Base-by-base conservation (phyloP, 2,329 filamentous ascomycete species). In the Hypoxylon sp. region DNA sequence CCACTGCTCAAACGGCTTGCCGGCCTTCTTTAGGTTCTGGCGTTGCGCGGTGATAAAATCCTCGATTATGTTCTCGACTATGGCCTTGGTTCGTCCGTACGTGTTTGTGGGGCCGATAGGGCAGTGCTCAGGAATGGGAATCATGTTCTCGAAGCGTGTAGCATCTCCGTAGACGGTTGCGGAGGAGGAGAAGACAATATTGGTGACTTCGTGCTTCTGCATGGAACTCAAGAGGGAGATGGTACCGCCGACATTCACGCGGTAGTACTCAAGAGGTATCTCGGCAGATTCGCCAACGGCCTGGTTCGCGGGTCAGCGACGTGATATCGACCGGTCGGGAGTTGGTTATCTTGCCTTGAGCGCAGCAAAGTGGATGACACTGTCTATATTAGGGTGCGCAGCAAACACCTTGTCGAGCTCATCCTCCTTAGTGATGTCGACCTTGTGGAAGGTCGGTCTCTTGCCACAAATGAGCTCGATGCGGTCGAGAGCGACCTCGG, bases 121-220 rank as follows among this genome's bases (percentile, higher is more conserved):
- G 87, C 96, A 99, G 81, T 93, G 86, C 84, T 99, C 96, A 56
- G 96, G 96, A 77, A 99, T 99, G 71, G 96, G 96, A 73, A 99
- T 99, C 96, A 99, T 99, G 86, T 97, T 91, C 74, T 92, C 90
- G 83, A 98, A 93, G 79, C 94, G 92, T 49, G 96, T 98, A 59
- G 95, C 96, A 82, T 99, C 97, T 78, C 96, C 96, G 81, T 99
- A 99, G 73, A 99, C 96, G 74, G 97, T 99, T 34, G 96, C 96
- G 1, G 94, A 98, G 69, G 94, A 98, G 67, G 95, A 98, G 85
- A 99, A 99, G 82, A 99, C 96, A 76, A 99, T 96, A 86, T 97
- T 98, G 82, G 89, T 89, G 74, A 99, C 94, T 82, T 95, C 91
- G 86, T 98, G 89, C 80, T 90, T 90, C 78, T 89, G 87, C 94